These are phyloP conservation scores for Eutrema japonicum DNA, from an alignment of 345 rosid genomes.

Conservation along the genomic window DNA sequence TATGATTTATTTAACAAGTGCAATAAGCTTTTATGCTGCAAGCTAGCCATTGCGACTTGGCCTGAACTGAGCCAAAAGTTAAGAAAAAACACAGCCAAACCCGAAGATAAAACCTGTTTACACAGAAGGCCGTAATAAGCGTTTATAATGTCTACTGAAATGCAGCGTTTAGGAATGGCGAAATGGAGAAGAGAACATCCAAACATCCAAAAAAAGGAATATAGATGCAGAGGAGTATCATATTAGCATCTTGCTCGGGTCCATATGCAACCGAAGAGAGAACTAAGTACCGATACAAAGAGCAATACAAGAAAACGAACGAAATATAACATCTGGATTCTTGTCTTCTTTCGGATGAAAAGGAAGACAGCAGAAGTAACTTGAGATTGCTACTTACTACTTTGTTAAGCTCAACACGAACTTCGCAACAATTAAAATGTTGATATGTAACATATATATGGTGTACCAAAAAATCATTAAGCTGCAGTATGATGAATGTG, in stretches of 20 bases:
- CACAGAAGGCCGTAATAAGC: neutral
- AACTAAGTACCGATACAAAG: slow-evolving; percentile 7
- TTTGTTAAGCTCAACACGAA: slow-evolving; percentile 1
- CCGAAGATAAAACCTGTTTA: neutral
- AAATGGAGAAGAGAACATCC: slow-evolving; percentile 1
- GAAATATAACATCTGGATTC: neutral
- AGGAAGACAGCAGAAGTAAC: neutral
- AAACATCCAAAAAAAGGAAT: neutral
- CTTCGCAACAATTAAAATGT: neutral
- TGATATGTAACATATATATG: neutral
- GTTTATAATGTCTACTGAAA: slow-evolving; percentile 7
- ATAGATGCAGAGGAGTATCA: neutral
- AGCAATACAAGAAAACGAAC: neutral
- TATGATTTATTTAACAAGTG: no score
- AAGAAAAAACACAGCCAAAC: slow-evolving; percentile 4
- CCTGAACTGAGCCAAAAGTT: slow-evolving; percentile 3
- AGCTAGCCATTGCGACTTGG: slow-evolving; percentile 13
- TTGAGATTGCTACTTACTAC: slow-evolving; percentile 3
- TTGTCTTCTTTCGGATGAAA: neutral
- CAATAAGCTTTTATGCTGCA: slow-evolving; percentile 9
- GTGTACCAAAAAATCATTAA: neutral
- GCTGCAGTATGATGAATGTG: neutral
- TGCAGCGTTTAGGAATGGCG: neutral
- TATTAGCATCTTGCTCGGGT: slow-evolving; percentile 3
- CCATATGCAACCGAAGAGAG: slow-evolving; percentile 13